Conservation (phyloP, 441 rosid genomes). For the Rhodomyrtus psidioides region DNA sequence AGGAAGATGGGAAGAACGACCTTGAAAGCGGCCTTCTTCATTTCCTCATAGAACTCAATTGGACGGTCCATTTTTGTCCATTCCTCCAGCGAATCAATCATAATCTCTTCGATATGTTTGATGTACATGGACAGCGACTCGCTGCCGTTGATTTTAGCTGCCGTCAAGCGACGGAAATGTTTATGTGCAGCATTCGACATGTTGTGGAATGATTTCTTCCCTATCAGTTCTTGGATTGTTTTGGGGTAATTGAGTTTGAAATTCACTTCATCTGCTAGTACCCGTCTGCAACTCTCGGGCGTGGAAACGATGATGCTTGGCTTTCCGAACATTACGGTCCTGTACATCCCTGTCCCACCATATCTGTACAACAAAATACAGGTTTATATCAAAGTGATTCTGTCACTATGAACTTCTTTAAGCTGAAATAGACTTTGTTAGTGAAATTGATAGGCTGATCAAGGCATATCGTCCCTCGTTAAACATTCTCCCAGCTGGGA, state of each 20-base stretch:
- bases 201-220: neutral
- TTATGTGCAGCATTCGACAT: neutral
- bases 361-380: neutral
- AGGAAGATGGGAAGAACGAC: neutral
- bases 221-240: neutral
- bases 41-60: neutral
- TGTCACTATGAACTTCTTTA: neutral
- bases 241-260: slow-evolving; percentile 1
- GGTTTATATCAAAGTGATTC: neutral
- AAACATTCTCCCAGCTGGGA: neutral
- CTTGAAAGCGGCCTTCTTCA: neutral
- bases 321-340: neutral
- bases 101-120: neutral
- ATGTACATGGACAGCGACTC: slow-evolving; percentile 1
- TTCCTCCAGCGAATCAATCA: neutral
- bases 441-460: neutral
- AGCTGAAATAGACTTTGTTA: neutral
- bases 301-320: neutral
- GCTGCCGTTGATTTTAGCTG: neutral
- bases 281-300: slow-evolving; percentile 2
- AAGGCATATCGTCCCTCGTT: neutral
- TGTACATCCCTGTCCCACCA: neutral
- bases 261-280: neutral
- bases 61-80: neutral
- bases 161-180: neutral